Percentiles rank a stretch among this genome's conserved stretches.
Conservation (phyloP, 192 early-diverging fungal genomes). For the Gamsiella multidivaricata region DNA sequence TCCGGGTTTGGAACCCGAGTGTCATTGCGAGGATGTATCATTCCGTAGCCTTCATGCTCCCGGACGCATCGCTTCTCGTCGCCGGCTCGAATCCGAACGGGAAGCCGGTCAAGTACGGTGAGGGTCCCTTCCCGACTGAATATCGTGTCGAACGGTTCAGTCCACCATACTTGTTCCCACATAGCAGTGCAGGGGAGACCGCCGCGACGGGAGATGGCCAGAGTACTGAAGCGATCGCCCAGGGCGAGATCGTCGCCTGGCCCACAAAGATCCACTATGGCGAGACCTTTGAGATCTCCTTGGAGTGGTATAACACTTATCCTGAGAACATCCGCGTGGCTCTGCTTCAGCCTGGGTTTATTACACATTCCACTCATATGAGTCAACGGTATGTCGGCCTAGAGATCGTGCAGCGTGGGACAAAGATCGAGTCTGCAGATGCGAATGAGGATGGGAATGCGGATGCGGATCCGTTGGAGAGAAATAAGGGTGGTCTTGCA, state of each 20-base stretch:
- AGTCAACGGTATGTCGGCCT: conserved; percentile 61
- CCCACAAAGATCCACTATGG: conserved; percentile 28
- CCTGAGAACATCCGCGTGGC: conserved; percentile 51
- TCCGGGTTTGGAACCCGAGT: conserved; percentile 47
- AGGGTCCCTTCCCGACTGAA: conserved; percentile 56
- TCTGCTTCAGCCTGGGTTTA: conserved; percentile 61
- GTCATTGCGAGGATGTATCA: conserved; percentile 58
- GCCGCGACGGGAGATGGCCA: background rate
- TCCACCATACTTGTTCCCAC: conserved; percentile 64
- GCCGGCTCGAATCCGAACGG: conserved; percentile 57
- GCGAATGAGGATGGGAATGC: background rate
- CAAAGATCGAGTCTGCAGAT: background rate
- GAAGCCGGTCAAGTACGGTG: conserved; percentile 27
- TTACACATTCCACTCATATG: conserved; percentile 65
- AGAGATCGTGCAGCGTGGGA: conserved; percentile 23
- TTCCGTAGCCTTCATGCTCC: conserved; percentile 51
- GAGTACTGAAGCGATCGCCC: conserved; percentile 2
- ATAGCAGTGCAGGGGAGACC: background rate
- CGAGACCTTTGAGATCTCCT: conserved; percentile 24
- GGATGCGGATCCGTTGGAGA: no score
- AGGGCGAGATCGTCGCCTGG: conserved; percentile 37
- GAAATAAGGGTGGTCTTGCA: background rate
- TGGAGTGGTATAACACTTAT: conserved; percentile 37
- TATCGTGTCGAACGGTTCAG: conserved; percentile 64
- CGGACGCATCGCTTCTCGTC: conserved; percentile 45